Evolutionary conservation across 2,329 filamentous ascomycete species (phyloP).

Genomic region (Aspergillus spinulosporus): DNA sequence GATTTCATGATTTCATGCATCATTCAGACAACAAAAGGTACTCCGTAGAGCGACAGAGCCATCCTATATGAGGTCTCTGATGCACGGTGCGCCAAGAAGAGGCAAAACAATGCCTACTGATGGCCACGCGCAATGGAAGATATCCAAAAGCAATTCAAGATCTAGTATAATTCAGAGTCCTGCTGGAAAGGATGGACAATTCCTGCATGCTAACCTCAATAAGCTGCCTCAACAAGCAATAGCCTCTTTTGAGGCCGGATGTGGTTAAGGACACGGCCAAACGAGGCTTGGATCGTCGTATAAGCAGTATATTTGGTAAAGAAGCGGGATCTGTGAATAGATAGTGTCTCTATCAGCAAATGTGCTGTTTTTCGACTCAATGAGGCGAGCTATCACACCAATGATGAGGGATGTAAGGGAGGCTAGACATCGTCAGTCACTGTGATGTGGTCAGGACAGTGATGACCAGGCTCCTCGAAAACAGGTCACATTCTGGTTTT

Average conservation of each 20-base stretch:
- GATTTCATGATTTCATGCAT: slow-evolving; percentile 21
- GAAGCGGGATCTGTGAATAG: no score
- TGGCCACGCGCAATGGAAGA: slow-evolving; percentile 2
- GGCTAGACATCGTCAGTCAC: background rate
- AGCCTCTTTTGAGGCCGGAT: background rate
- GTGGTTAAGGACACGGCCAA: no score
- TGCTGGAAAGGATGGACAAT: slow-evolving; percentile 1
- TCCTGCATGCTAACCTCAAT: slow-evolving; percentile 19
- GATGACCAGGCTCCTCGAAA: background rate
- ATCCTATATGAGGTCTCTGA: slow-evolving; percentile 5
- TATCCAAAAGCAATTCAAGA: background rate
- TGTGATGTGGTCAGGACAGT: background rate
- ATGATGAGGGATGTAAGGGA: background rate
- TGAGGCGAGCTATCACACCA: background rate
- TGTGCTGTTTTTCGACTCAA: no score
- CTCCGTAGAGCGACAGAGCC: background rate
- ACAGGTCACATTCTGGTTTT: background rate
- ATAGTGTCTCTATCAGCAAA: no score
- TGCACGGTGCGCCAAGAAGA: background rate
- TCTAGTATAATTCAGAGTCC: background rate
- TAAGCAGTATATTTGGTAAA: no score
- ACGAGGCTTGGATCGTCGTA: no score
- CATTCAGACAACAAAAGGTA: background rate
- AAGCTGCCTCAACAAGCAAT: background rate
- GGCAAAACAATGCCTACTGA: background rate